Conservation (phyloP, 2,329 filamentous ascomycete species). For the Neofusicoccum laricinum region DNA sequence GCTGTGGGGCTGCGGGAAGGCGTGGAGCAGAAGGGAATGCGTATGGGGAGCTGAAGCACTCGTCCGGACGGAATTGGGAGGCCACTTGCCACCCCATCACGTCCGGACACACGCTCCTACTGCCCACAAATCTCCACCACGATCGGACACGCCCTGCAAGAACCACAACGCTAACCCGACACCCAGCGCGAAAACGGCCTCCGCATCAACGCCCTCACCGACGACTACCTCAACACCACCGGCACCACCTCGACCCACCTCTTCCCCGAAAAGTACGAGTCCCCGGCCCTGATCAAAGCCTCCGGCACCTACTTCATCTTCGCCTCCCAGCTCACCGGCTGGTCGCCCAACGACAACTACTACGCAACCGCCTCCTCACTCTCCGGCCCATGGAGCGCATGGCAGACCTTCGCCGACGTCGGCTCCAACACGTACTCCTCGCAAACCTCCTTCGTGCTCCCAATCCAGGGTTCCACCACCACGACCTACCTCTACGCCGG, state of each 20-base stretch:
- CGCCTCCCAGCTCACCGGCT: conserved; percentile 46
- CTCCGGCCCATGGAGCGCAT: conserved; percentile 59
- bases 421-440: conserved; percentile 59
- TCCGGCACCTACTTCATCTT: conserved; percentile 64
- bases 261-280: conserved; percentile 57
- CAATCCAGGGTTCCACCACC: conserved; percentile 27
- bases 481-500: conserved; percentile 59
- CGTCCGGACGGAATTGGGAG: no score
- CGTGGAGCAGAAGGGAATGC: no score
- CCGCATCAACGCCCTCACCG: conserved; percentile 55
- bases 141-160: no score
- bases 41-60: no score
- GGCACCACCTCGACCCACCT: conserved; percentile 45
- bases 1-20: no score
- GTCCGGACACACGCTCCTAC: no score
- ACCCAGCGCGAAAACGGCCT: conserved; percentile 54
- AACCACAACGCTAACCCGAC: no score
- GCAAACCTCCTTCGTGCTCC: conserved; percentile 60
- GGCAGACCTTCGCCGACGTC: conserved; percentile 56
- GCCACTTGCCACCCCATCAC: no score
- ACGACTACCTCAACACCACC: conserved; percentile 55
- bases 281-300: conserved; percentile 62
- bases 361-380: conserved; percentile 59
- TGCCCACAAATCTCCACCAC: no score
- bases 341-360: conserved; percentile 62